Percentiles rank a stretch among this genome's conserved stretches.
Evolutionary conservation across 108 stramenopile species (phyloP).

Genomic region (Fistulifera solaris): DNA sequence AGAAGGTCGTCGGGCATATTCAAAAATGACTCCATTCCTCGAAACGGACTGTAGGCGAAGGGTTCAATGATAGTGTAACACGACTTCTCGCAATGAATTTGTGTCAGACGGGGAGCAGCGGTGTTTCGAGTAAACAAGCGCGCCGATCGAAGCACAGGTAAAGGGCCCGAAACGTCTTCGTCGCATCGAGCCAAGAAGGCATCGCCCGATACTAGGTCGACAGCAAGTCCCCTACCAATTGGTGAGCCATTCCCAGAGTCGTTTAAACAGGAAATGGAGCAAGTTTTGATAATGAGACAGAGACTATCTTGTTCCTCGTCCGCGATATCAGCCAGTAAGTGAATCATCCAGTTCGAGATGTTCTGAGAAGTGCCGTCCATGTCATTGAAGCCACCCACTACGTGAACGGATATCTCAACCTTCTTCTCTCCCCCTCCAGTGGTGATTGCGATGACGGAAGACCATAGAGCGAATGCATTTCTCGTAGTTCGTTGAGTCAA

Average conservation of each 20-base stretch:
- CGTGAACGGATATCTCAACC: conserved; percentile 59
- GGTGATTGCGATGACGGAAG: conserved; percentile 42
- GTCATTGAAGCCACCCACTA: conserved; percentile 76
- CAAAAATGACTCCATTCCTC: conserved; percentile 33
- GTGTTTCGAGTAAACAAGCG: conserved; percentile 35
- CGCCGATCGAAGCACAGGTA: conserved; percentile 30
- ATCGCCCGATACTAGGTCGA: conserved; percentile 38
- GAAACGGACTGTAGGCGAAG: conserved; percentile 34
- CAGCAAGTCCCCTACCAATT: conserved; percentile 62
- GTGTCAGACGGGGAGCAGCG: conserved; percentile 12
- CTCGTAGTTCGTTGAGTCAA: conserved; percentile 56
- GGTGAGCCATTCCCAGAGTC: conserved; percentile 43
- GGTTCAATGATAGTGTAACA: conserved; percentile 34
- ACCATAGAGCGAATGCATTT: conserved; percentile 50
- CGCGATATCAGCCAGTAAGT: conserved; percentile 40
- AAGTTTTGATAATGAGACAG: conserved; percentile 52
- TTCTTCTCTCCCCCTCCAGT: conserved; percentile 10
- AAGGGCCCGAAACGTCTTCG: conserved; percentile 33
- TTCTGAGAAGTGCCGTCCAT: conserved; percentile 26
- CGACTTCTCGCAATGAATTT: conserved; percentile 30
- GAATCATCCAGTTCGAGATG: conserved; percentile 50
- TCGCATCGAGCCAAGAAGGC: conserved; percentile 51
- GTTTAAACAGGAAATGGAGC: conserved; percentile 32
- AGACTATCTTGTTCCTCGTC: conserved; percentile 26
- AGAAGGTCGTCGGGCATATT: conserved; percentile 40